Conservation (phyloP, 1,284 basidiomycete species). For the Rhodofomes roseus region DNA sequence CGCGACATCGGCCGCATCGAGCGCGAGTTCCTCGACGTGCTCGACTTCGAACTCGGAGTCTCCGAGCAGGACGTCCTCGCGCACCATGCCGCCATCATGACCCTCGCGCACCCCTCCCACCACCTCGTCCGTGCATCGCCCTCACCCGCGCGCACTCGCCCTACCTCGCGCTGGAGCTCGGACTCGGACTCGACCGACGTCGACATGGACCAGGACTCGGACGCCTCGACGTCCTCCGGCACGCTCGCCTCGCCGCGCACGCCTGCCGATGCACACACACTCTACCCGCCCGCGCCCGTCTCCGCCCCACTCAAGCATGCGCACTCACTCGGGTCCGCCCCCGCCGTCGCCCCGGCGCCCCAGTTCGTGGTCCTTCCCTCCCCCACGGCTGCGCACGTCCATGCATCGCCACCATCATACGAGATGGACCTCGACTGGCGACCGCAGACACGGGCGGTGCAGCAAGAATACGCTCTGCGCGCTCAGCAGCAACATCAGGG, state of each 20-base stretch:
- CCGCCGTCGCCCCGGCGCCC: constrained; percentile 1
- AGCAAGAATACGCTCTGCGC: neutral
- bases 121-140: constrained; percentile 16
- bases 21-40: constrained; percentile 72
- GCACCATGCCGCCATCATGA: constrained; percentile 53
- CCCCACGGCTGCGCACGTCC: constrained; percentile 8
- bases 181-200: constrained; percentile 12
- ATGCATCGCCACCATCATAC: neutral
- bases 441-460: constrained; percentile 1
- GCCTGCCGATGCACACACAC: constrained; percentile 17
- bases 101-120: constrained; percentile 28
- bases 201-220: constrained; percentile 10
- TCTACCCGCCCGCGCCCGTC: constrained; percentile 10
- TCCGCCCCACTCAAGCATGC: constrained; percentile 13
- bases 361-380: constrained; percentile 10
- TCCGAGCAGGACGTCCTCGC: constrained; percentile 59
- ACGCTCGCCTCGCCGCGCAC: constrained; percentile 22
- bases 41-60: constrained; percentile 65
- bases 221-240: constrained; percentile 21
- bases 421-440: neutral
- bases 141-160: constrained; percentile 16
- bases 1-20: constrained; percentile 74
- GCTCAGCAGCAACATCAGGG: neutral
- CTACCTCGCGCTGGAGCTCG: constrained; percentile 23
- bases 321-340: constrained; percentile 8